Conservation (phyloP, 1,284 basidiomycete genomes). For the Cutaneotrichosporon sp. region DNA sequence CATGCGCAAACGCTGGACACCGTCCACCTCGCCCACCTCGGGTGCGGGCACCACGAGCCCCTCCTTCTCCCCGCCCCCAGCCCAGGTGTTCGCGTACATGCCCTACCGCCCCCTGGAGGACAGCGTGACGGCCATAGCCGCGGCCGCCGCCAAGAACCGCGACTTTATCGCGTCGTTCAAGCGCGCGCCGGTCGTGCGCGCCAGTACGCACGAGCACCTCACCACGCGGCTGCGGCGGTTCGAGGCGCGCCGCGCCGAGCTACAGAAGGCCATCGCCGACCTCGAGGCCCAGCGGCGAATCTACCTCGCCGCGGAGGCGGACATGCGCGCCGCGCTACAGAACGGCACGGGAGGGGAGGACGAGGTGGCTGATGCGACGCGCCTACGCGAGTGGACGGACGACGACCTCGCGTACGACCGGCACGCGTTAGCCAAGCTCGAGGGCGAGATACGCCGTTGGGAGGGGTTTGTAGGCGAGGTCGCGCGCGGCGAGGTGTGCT, state of each 20-base stretch:
- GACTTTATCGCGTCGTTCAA: background rate
- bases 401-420: constrained; percentile 5
- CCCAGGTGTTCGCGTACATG: background rate
- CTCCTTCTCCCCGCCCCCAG: background rate
- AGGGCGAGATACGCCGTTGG: background rate
- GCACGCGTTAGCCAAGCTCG: background rate
- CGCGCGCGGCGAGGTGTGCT: background rate
- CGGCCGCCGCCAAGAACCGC: background rate
- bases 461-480: background rate
- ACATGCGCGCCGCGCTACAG: background rate
- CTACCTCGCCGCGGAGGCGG: background rate
- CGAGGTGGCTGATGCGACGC: background rate
- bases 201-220: background rate
- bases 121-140: background rate
- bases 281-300: background rate
- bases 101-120: background rate
- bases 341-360: background rate
- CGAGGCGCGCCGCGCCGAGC: background rate
- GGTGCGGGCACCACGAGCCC: background rate
- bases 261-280: background rate
- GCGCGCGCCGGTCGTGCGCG: background rate
- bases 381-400: background rate
- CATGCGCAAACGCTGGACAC: background rate
- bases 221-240: background rate
- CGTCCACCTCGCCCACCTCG: background rate